Conservation (phyloP, 2,329 filamentous ascomycete genomes). For the Fusarium sp. region DNA sequence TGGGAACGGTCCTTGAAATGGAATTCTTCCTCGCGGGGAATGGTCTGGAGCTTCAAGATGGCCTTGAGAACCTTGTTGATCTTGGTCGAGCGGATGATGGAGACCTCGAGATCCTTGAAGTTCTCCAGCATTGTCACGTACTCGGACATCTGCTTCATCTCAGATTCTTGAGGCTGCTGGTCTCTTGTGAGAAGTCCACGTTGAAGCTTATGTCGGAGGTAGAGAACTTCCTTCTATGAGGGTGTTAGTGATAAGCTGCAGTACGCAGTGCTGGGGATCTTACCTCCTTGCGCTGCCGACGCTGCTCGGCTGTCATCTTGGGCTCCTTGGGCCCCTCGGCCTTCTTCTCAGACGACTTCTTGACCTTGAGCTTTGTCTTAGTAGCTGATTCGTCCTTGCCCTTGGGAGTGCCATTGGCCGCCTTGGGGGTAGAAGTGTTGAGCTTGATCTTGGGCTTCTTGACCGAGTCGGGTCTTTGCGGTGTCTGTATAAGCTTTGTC, state of each 20-base stretch:
- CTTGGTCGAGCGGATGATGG: slow-evolving; percentile 91
- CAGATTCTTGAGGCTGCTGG: slow-evolving; percentile 84
- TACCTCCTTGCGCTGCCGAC: slow-evolving; percentile 70
- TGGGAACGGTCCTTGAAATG: slow-evolving; percentile 88
- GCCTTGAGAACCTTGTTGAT: slow-evolving; percentile 99
- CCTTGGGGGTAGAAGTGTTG: slow-evolving; percentile 58
- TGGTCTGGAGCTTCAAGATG: slow-evolving; percentile 86
- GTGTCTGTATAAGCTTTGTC: slow-evolving; percentile 56
- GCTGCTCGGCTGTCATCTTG: slow-evolving; percentile 70
- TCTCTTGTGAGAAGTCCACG: slow-evolving; percentile 92
- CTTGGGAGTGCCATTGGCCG: slow-evolving; percentile 54
- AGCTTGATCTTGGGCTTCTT: slow-evolving; percentile 78
- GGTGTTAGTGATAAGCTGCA: slow-evolving; percentile 48
- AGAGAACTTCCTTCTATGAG: slow-evolving; percentile 80
- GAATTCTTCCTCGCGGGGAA: slow-evolving; percentile 90
- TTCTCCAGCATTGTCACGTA: slow-evolving; percentile 85
- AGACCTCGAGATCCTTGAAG: slow-evolving; percentile 83
- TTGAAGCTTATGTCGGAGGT: slow-evolving; percentile 93
- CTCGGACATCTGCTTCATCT: slow-evolving; percentile 83
- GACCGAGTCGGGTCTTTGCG: slow-evolving; percentile 69
- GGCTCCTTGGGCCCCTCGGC: slow-evolving; percentile 65
- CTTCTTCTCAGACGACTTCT: slow-evolving; percentile 71
- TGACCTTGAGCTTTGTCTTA: slow-evolving; percentile 67
- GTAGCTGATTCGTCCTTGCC: slow-evolving; percentile 63
- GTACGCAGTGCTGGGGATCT: slow-evolving; percentile 32